phyloP scores from a whole-genome alignment of 805 yeast species.

The Aciculoconidium aculeatum region DNA sequence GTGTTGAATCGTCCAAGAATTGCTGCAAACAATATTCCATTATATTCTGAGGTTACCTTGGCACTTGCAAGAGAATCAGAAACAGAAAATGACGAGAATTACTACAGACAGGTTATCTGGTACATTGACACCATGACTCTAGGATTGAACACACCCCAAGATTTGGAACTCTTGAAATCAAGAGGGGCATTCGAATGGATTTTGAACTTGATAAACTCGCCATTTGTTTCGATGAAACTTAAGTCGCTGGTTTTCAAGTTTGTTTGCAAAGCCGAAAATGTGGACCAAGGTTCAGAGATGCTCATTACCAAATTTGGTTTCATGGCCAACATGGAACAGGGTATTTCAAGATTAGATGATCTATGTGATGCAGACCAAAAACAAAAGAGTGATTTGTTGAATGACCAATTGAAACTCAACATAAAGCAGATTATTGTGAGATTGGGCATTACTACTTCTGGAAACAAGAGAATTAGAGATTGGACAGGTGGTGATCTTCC shows the following conservation, averaged over 20 bases:
- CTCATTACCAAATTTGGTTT: conserved; percentile 53
- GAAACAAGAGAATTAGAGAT: conserved; percentile 51
- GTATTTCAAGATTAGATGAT: conserved; percentile 5
- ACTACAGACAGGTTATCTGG: conserved; percentile 63
- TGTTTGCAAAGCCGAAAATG: conserved; percentile 41
- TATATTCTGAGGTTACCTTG: conserved; percentile 34
- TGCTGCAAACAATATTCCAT: conserved; percentile 39
- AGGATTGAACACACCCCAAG: conserved; percentile 44
- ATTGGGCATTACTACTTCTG: conserved; percentile 32
- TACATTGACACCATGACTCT: conserved; percentile 42
- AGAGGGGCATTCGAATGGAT: conserved; percentile 65
- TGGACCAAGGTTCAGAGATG: conserved; percentile 53
- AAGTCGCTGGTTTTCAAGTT: conserved; percentile 36
- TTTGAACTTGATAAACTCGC: conserved; percentile 48
- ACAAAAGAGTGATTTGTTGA: conserved; percentile 11
- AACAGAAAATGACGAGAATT: conserved; percentile 40
- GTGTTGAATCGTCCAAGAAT: conserved; percentile 51
- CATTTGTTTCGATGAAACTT: conserved; percentile 38
- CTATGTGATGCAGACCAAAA: conserved; percentile 6
- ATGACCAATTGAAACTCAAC: conserved; percentile 32
- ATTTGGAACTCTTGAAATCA: conserved; percentile 47
- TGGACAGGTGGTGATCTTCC: conserved; percentile 55
- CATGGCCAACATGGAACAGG: conserved; percentile 19
- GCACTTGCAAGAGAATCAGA: conserved; percentile 18
- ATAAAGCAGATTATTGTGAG: conserved; percentile 43